These are phyloP conservation scores for Taphrina confusa DNA, from an alignment of 1,139 yeast genomes.

Conservation along the genomic window DNA sequence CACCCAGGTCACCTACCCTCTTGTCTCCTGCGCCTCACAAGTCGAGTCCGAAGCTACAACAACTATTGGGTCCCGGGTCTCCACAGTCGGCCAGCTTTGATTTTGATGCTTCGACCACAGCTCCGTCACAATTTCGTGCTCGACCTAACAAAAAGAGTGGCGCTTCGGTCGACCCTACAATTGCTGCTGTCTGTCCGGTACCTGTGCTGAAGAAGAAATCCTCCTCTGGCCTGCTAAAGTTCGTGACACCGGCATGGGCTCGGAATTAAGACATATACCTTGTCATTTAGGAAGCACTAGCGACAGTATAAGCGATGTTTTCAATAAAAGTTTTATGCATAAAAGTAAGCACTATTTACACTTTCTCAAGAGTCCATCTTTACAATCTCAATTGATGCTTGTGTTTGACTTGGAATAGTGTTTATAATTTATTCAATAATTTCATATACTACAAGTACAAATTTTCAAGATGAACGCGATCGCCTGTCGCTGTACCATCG, in stretches of 20 bases:
- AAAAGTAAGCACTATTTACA: too few relatives aligned
- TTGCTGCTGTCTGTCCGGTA: neutral
- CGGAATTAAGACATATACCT: neutral
- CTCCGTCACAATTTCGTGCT: neutral
- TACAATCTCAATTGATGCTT: too few relatives aligned
- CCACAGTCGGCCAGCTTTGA: neutral
- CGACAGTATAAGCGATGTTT: too few relatives aligned
- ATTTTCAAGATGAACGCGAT: neutral
- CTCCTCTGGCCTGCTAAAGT: neutral
- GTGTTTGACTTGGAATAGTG: too few relatives aligned
- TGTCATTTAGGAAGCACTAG: too few relatives aligned
- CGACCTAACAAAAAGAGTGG: too few relatives aligned
- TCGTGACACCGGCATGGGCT: neutral
- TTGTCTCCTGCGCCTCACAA: too few relatives aligned
- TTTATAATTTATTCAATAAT: too few relatives aligned
- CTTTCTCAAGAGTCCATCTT: too few relatives aligned
- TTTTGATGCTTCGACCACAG: neutral
- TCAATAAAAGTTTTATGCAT: too few relatives aligned
- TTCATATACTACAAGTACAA: neutral
- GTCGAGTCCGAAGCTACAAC: neutral
- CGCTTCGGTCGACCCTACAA: too few relatives aligned
- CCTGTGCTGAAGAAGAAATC: neutral
- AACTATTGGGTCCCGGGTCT: neutral
- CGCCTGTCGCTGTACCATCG: neutral
- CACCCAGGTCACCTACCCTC: neutral